Evolutionary conservation across 768 basidiomycete genomes (phyloP), one percentile per base, ranked within the genome.

Genomic region (Mycena rosella): DNA sequence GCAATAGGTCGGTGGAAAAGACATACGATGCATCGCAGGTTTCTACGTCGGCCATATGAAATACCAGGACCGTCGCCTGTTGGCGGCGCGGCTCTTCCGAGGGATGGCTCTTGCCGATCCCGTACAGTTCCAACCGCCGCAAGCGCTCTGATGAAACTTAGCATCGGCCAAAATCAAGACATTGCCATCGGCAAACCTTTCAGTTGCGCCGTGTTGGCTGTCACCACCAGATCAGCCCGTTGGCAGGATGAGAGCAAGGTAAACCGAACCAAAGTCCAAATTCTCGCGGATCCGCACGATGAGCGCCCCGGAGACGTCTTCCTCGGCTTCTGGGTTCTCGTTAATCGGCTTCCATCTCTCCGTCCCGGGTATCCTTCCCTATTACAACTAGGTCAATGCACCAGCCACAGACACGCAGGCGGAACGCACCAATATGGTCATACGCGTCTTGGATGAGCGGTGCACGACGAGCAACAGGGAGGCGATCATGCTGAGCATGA

Each of bases 41-140:
- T 63, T 96, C 94, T 5, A 98, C 92, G 79, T 99, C 97, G 15
- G 92, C 91, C 85, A 98, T 86, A 73, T 99, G 96, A 79, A 99
- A 96, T 24, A 98, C 94, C 26, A 98, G 79, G 2, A 89, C 89
- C 15, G 85, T 87, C 6, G 96, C 91, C 63, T 91, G 86, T 60
- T 89, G 87, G 68, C 96, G 84, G 17, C 89, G 84, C 0, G 94
- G 96, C 63, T 87, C 90, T 68, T 98, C 97, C 2, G 94, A 95
- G 0, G 98, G 98, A 80, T 99, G 98, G 24, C 85, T 89, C 70
- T 84, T 89, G 51, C 88, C 83, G 11, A 87, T 79, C 2, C 97
- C 97, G 73, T 98, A 99, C 49, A 97, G 77, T 73, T 99, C 97
- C 56, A 99, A 84, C 70, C 96, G 83, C 32, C 93, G 85, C 27